Evolutionary conservation across 2,329 filamentous ascomycete species (phyloP), one percentile per base, ranked within the genome.

Genomic region (Coniochaeta sp.): DNA sequence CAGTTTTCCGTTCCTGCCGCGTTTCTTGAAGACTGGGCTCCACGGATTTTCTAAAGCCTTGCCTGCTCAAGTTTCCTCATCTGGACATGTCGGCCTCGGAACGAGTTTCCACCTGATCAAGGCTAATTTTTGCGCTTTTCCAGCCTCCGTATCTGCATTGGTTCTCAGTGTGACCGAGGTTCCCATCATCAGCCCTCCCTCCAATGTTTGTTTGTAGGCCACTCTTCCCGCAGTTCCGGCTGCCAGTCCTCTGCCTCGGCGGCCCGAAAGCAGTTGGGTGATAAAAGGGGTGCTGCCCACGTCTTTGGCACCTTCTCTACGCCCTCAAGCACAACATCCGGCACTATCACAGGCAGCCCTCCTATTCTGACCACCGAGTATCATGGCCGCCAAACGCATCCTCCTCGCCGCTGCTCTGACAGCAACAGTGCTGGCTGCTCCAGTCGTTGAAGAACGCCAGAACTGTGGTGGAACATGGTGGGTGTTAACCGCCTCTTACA

Each of bases 371-470:
- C 47, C 56, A 26, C 58, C 40, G 47, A n/a, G 16, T 24, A 65
- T 62, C 59, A 71, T 71, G 69, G 67, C 64, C 58, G 59, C 62
- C 54, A 67, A 65, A 60, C 36, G 56, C 5, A 26, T 71, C 58
- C 52, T 76, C 61, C 66, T 75, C 60, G 60, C 73, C 52, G 72
- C 72, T 64, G 70, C 71, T 57, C 64, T 76, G 64, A 70, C 73
- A 67, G 67, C 70, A 56, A 63, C 71, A 40, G 73, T 71, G 63
- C 66, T 79, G 16, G 77, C 75, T 58, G 73, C 71, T 24, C 78
- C 78, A 22, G 63, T 76, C 17, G 61, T 77, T 22, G 73, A 77
- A 68, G 76, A 76, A 59, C 73, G 75, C 55, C 76, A 78, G 63
- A 70, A 68, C 67, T 75, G 71, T 64, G 72, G 66, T 26, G 56